A percentile compares a stretch with the other conserved stretches of the same genome.
These are phyloP conservation scores for Acarospora socialis DNA, from an alignment of 2,329 filamentous ascomycete species.

Conservation along the genomic window DNA sequence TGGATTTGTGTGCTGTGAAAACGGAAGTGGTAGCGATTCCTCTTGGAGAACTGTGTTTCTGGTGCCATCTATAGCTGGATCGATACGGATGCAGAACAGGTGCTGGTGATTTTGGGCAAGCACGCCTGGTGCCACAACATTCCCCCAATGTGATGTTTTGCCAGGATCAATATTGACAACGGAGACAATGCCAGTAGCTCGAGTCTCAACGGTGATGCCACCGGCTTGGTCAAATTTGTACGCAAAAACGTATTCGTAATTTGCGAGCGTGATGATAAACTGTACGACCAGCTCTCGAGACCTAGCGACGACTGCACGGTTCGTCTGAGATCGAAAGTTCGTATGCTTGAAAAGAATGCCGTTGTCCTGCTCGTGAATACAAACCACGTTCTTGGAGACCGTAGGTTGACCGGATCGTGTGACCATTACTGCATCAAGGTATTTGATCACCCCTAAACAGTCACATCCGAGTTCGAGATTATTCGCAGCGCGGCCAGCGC, in stretches of 20 bases:
- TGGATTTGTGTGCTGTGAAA: slow-evolving; percentile 42
- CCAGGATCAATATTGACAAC: slow-evolving; percentile 46
- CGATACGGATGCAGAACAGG: slow-evolving; percentile 50
- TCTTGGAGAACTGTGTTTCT: slow-evolving; percentile 40
- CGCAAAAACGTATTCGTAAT: slow-evolving; percentile 57
- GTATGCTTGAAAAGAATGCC: slow-evolving; percentile 60
- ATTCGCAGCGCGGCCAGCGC: slow-evolving; percentile 52
- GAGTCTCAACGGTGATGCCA: slow-evolving; percentile 45
- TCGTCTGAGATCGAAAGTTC: slow-evolving; percentile 50
- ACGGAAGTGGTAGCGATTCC: slow-evolving; percentile 36
- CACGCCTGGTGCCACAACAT: slow-evolving; percentile 48
- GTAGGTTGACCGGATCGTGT: slow-evolving; percentile 40
- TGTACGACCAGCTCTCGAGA: slow-evolving; percentile 51
- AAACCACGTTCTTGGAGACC: slow-evolving; percentile 46
- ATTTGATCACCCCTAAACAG: slow-evolving; percentile 53
- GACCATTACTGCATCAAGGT: slow-evolving; percentile 44
- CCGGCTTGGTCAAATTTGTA: slow-evolving; percentile 52
- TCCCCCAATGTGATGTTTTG: slow-evolving; percentile 42
- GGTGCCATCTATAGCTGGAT: slow-evolving; percentile 47
- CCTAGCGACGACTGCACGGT: slow-evolving; percentile 47
- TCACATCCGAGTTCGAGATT: slow-evolving; percentile 55
- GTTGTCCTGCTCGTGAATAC: slow-evolving; percentile 55
- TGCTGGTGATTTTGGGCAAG: slow-evolving; percentile 59
- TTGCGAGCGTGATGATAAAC: slow-evolving; percentile 53
- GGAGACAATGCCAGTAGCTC: slow-evolving; percentile 53